phyloP scores from a whole-genome alignment of 179 eudicot species.

The Pouteria campechiana region DNA sequence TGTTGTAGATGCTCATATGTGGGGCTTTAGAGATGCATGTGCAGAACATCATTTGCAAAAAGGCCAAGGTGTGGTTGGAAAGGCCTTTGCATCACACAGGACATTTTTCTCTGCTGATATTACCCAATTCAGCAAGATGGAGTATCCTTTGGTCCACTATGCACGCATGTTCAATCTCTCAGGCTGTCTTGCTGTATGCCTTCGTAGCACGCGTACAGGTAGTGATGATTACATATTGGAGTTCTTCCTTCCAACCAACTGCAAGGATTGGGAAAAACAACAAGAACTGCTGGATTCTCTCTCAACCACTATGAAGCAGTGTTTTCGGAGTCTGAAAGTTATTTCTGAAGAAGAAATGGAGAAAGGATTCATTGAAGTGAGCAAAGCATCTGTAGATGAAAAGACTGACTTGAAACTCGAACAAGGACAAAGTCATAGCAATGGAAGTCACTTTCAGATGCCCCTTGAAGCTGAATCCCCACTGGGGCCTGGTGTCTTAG shows the following conservation, averaged over 20 bases:
- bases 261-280: conserved; percentile 34
- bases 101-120: conserved; percentile 66
- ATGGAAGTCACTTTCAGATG: no score
- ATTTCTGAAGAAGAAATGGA: conserved; percentile 69
- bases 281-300: conserved; percentile 45
- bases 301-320: conserved; percentile 55
- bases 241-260: conserved; percentile 61
- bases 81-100: conserved; percentile 55
- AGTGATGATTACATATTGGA: conserved; percentile 83
- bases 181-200: conserved; percentile 77
- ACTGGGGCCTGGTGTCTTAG: conserved; percentile 11
- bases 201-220: conserved; percentile 67
- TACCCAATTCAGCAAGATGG: conserved; percentile 57
- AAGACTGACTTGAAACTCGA: conserved; percentile 25
- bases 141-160: conserved; percentile 91
- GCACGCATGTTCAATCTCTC: conserved; percentile 77
- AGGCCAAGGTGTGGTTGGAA: conserved; percentile 93
- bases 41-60: conserved; percentile 89
- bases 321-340: conserved; percentile 57
- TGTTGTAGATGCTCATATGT: conserved; percentile 83
- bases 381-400: conserved; percentile 34
- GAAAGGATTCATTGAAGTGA: conserved; percentile 40
- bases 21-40: conserved; percentile 96
- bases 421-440: no score
- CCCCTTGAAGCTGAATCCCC: conserved; percentile 11